phyloP scores from a whole-genome alignment of 371 early-diverging fungal species.

The Nematocida parisii region DNA sequence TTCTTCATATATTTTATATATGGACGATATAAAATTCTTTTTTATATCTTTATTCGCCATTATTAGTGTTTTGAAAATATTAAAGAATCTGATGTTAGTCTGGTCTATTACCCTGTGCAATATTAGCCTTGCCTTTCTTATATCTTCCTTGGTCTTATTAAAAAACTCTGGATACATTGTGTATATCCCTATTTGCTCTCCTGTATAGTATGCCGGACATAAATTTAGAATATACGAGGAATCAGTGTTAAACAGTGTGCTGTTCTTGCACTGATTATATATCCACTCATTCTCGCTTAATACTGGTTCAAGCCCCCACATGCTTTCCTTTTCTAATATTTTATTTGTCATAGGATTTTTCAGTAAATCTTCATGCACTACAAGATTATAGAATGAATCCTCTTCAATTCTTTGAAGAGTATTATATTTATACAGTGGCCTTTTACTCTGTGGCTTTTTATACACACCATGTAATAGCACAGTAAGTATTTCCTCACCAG shows the following conservation, averaged over 20 bases:
- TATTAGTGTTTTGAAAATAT: constrained; percentile 13
- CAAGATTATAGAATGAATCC: constrained; percentile 6
- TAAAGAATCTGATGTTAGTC: not conserved
- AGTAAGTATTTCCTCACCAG: constrained; percentile 14
- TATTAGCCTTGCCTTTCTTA: not conserved
- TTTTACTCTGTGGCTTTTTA: not conserved
- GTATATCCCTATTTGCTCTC: not conserved
- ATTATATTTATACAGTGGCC: not conserved
- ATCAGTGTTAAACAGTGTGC: not conserved
- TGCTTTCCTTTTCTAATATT: not conserved
- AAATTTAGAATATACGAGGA: not conserved
- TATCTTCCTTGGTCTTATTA: not conserved
- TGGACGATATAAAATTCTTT: constrained; percentile 58
- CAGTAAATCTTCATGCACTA: not conserved
- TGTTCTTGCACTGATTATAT: not conserved
- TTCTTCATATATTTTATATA: constrained; percentile 17
- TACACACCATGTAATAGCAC: constrained; percentile 6
- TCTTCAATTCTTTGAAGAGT: not conserved
- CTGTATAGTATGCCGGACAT: not conserved
- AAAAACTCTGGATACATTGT: constrained; percentile 9
- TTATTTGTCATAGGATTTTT: not conserved
- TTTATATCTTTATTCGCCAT: constrained; percentile 34
- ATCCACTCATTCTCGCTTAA: not conserved
- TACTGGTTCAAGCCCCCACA: constrained; percentile 4
- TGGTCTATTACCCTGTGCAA: not conserved